Evolutionary conservation across 176 grass and related monocot species (phyloP).

Genomic region (Stipa capillata): DNA sequence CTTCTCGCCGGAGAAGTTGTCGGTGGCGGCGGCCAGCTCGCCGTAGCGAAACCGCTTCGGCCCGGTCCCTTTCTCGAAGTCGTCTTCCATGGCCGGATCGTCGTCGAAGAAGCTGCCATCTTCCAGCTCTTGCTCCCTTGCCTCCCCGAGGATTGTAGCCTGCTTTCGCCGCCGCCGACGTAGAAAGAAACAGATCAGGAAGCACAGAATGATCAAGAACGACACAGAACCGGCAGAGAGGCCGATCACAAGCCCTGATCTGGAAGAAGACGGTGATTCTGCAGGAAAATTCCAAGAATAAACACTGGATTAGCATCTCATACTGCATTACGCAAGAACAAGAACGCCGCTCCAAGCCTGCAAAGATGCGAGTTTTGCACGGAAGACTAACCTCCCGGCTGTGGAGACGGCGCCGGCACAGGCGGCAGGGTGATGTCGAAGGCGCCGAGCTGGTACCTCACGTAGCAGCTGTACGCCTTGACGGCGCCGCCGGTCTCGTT

Average conservation of each 20-base stretch:
- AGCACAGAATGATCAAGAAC: background rate
- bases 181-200: background rate
- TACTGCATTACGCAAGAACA: no score
- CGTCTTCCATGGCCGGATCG: conserved; percentile 4
- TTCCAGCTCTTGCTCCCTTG: background rate
- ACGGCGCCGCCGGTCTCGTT: background rate
- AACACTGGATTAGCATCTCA: no score
- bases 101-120: background rate
- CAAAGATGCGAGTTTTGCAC: no score
- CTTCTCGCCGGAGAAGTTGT: background rate
- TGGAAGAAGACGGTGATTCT: background rate
- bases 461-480: conserved; percentile 31
- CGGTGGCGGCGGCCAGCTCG: conserved; percentile 14
- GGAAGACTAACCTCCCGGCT: background rate
- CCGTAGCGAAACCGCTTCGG: conserved; percentile 16
- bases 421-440: conserved; percentile 15
- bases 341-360: no score
- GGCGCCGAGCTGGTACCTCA: background rate
- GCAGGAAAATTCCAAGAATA: background rate
- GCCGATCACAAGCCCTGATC: background rate
- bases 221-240: background rate
- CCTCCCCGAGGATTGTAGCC: background rate
- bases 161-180: background rate
- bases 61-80: conserved; percentile 13
- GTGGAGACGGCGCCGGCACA: background rate